Evolutionary conservation across 202 grass and related monocot genomes (phyloP).

Genomic region (Saccharum hybrid): DNA sequence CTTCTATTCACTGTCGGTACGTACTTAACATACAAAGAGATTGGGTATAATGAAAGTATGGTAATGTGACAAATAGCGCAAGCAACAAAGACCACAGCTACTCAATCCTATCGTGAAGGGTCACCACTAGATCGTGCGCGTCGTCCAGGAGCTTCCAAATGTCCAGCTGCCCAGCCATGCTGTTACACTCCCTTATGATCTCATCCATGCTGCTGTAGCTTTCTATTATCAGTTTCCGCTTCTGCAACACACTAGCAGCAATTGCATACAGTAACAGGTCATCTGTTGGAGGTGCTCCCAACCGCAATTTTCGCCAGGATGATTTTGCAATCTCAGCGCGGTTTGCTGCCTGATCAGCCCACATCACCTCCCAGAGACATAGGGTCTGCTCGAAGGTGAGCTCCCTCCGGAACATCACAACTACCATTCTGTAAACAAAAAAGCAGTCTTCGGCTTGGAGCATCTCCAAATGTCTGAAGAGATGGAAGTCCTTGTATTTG

Average conservation of each 20-base stretch:
- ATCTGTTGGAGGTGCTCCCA: conserved; percentile 83
- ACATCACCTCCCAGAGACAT: conserved; percentile 96
- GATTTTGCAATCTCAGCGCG: conserved; percentile 71
- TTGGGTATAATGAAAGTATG: conserved; percentile 7
- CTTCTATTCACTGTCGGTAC: not conserved
- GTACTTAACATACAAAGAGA: conserved; percentile 32
- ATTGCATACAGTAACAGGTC: conserved; percentile 94
- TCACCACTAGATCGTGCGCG: conserved; percentile 80
- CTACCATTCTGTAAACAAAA: conserved; percentile 98
- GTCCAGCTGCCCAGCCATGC: conserved; percentile 87
- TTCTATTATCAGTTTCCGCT: conserved; percentile 90
- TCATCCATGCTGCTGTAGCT: conserved; percentile 93
- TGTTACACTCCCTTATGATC: conserved; percentile 91
- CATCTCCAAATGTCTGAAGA: conserved; percentile 94
- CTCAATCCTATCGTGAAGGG: conserved; percentile 63
- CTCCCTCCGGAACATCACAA: conserved; percentile 93
- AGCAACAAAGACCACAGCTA: conserved; percentile 4
- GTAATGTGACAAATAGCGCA: conserved; percentile 24
- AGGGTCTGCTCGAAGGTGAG: conserved; percentile 90
- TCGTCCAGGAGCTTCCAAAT: conserved; percentile 94
- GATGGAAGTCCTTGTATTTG: conserved; percentile 78
- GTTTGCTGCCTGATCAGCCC: conserved; percentile 89
- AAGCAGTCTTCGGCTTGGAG: conserved; percentile 85
- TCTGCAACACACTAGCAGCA: conserved; percentile 93
- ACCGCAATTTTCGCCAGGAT: conserved; percentile 60